Conservation (phyloP, 2,329 filamentous ascomycete genomes). For the Aspergillus felis region DNA sequence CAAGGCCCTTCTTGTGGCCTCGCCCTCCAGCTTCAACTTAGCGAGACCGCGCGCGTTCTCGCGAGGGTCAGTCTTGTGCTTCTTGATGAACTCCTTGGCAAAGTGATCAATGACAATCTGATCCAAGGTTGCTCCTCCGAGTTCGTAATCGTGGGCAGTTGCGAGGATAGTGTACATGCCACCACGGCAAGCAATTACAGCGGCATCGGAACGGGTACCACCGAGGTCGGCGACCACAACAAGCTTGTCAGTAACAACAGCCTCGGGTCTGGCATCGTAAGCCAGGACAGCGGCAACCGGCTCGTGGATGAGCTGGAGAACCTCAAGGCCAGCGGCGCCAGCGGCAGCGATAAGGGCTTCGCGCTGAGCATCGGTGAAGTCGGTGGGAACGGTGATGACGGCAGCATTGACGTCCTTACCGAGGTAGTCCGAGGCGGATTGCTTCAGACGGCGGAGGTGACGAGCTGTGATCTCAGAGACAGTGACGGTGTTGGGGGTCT, state of each 20-base stretch:
- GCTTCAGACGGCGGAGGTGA: slow-evolving; percentile 75
- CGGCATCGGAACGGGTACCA: slow-evolving; percentile 86
- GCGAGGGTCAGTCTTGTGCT: slow-evolving; percentile 84
- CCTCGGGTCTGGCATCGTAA: slow-evolving; percentile 81
- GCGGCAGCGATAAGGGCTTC: slow-evolving; percentile 74
- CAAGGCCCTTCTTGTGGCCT: slow-evolving; percentile 87
- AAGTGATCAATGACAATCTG: slow-evolving; percentile 93
- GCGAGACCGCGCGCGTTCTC: slow-evolving; percentile 76
- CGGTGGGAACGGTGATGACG: slow-evolving; percentile 89
- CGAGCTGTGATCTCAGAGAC: slow-evolving; percentile 80
- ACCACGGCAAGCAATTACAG: slow-evolving; percentile 83
- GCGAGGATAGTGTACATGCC: slow-evolving; percentile 96
- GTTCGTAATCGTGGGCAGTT: slow-evolving; percentile 92
- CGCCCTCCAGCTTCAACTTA: slow-evolving; percentile 88
- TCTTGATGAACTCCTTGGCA: slow-evolving; percentile 98
- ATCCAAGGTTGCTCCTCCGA: slow-evolving; percentile 80
- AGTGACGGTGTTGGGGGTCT: slow-evolving; percentile 64
- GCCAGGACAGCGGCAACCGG: slow-evolving; percentile 84
- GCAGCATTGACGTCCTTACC: slow-evolving; percentile 93
- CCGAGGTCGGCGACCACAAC: slow-evolving; percentile 90
- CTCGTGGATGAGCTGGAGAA: slow-evolving; percentile 90
- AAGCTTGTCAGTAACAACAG: slow-evolving; percentile 75
- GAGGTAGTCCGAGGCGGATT: slow-evolving; percentile 84
- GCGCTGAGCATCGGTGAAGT: slow-evolving; percentile 85
- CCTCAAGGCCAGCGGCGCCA: slow-evolving; percentile 75